Percentiles rank a stretch among this genome's conserved stretches.
Evolutionary conservation across 1,284 basidiomycete genomes (phyloP).

Genomic region (Macrocystidia cucumis): DNA sequence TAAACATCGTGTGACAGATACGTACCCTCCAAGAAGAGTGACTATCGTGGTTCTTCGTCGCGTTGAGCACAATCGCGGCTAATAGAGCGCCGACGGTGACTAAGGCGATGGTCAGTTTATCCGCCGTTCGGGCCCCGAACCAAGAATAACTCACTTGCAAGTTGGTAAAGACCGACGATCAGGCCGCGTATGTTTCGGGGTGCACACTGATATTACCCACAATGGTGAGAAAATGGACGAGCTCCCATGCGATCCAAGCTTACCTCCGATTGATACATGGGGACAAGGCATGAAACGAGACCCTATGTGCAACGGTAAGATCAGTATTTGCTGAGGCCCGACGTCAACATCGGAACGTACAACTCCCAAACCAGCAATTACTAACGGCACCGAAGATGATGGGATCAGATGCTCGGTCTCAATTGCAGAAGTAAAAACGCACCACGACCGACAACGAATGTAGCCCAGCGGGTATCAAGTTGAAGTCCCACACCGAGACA

Average conservation of each 20-base stretch:
- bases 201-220: conserved; percentile 49
- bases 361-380: conserved; percentile 23
- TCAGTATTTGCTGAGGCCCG: neutral
- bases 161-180: conserved; percentile 68
- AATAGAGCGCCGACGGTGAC: conserved; percentile 70
- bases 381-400: conserved; percentile 9
- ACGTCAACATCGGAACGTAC: conserved; percentile 5
- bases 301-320: conserved; percentile 24
- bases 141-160: conserved; percentile 30
- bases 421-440: conserved; percentile 3
- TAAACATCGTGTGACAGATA: conserved; percentile 10
- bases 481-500: conserved; percentile 22
- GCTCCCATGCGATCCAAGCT: no score
- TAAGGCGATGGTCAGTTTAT: conserved; percentile 4
- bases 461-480: conserved; percentile 17
- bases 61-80: conserved; percentile 60
- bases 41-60: conserved; percentile 46
- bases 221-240: no score
- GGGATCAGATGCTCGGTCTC: no score
- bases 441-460: conserved; percentile 20
- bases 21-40: conserved; percentile 52
- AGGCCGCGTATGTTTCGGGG: conserved; percentile 64
- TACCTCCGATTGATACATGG: conserved; percentile 55
- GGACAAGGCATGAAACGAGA: conserved; percentile 49
- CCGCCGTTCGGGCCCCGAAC: neutral